Evolutionary conservation across 345 rosid species (phyloP).

Genomic region (Excoecaria cochinchinensis): DNA sequence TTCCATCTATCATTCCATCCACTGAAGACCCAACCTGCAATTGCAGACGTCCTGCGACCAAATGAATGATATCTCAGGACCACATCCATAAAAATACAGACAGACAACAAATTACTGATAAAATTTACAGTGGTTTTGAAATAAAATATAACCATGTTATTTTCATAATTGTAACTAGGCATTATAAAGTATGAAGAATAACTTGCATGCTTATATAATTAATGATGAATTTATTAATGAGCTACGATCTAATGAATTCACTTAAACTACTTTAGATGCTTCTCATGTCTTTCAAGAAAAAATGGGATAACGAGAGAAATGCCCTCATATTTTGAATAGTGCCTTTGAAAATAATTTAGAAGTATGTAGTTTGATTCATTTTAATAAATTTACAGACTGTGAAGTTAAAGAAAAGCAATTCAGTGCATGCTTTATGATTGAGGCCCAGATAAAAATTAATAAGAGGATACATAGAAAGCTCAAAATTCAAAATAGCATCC

Average conservation of each 20-base stretch:
- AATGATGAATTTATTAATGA: neutral
- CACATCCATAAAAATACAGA: neutral
- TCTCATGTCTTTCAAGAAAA: neutral
- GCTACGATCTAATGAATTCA: neutral
- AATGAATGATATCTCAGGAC: neutral
- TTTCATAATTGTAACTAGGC: neutral
- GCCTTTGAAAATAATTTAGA: neutral
- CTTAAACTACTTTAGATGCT: neutral
- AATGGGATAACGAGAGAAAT: too few species aligned
- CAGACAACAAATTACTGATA: neutral
- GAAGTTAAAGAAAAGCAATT: neutral
- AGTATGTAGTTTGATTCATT: too few species aligned
- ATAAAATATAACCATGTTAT: neutral
- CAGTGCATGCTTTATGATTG: neutral
- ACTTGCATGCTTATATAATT: neutral
- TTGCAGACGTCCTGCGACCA: conserved; percentile 36
- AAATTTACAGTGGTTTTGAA: neutral
- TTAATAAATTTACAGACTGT: too few species aligned
- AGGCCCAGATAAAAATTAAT: neutral
- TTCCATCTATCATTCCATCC: conserved; percentile 72
- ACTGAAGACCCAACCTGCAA: conserved; percentile 55
- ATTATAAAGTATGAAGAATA: neutral
- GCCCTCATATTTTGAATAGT: neutral
- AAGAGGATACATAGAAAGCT: neutral
- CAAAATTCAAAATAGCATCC: neutral